These are phyloP conservation scores for Chaetomium fimeti DNA, from an alignment of 495 filamentous ascomycete species.

Conservation along the genomic window DNA sequence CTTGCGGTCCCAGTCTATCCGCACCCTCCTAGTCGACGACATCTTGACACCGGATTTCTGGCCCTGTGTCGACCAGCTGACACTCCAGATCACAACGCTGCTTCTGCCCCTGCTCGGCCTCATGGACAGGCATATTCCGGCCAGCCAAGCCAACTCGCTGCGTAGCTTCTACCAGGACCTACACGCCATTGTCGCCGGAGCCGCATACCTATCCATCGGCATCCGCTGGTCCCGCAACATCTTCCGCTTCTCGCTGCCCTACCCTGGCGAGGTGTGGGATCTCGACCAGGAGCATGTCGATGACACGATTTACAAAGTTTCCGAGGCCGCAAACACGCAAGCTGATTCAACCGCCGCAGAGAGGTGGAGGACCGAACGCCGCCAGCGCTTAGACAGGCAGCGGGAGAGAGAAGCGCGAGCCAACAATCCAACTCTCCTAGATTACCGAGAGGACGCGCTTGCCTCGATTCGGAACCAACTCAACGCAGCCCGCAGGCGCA, in stretches of 20 bases:
- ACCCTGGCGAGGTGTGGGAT: slow-evolving; percentile 44
- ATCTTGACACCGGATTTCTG: slow-evolving; percentile 46
- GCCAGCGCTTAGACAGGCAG: background rate
- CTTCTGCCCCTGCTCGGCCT: slow-evolving; percentile 44
- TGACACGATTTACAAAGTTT: slow-evolving; percentile 33
- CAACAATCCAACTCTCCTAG: background rate
- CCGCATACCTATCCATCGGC: slow-evolving; percentile 45
- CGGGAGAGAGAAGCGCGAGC: background rate
- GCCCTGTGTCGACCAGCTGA: slow-evolving; percentile 39
- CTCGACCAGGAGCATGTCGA: slow-evolving; percentile 40
- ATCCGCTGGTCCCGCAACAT: slow-evolving; percentile 47
- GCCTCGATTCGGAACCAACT: background rate
- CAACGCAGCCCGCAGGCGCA: background rate
- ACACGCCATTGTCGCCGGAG: slow-evolving; percentile 46
- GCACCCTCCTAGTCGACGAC: slow-evolving; percentile 29
- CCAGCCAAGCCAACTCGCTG: slow-evolving; percentile 12
- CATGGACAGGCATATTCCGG: slow-evolving; percentile 34
- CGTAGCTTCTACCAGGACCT: slow-evolving; percentile 43
- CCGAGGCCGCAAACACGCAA: slow-evolving; percentile 25
- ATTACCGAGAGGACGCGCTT: background rate
- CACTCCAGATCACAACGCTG: slow-evolving; percentile 41
- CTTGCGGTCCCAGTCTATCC: slow-evolving; percentile 34
- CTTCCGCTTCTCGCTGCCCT: slow-evolving; percentile 43
- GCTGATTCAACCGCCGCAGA: slow-evolving; percentile 21
- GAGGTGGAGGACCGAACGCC: background rate